These are phyloP conservation scores for Volvox carteri DNA, from an alignment of 163 green algal species.

Conservation along the genomic window DNA sequence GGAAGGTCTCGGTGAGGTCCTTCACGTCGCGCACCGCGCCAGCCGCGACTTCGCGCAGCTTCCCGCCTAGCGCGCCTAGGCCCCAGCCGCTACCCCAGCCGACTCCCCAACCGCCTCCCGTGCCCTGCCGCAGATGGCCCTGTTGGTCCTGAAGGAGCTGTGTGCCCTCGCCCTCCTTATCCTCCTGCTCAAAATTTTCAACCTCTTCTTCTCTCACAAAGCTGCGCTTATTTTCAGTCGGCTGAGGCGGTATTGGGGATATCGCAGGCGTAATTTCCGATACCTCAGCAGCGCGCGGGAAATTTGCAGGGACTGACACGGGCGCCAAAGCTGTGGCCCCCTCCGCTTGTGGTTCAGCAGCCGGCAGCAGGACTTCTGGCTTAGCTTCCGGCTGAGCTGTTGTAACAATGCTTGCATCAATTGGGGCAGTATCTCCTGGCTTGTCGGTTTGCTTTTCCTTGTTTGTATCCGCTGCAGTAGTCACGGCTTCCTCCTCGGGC, in stretches of 20 bases:
- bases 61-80: constrained; percentile 25
- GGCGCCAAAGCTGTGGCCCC: background rate
- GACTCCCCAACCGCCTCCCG: constrained; percentile 8
- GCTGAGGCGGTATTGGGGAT: background rate
- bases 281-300: background rate
- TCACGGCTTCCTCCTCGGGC: background rate
- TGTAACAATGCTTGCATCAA: background rate
- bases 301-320: background rate
- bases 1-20: constrained; percentile 52
- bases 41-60: constrained; percentile 39
- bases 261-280: constrained; percentile 42
- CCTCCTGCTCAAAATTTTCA: background rate
- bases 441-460: background rate
- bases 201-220: background rate
- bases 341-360: background rate
- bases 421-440: background rate
- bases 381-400: background rate
- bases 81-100: constrained; percentile 41
- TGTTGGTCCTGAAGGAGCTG: background rate
- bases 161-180: background rate
- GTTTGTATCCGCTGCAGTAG: background rate
- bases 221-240: background rate
- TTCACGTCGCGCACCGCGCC: constrained; percentile 54
- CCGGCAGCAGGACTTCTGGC: background rate
- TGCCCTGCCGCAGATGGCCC: background rate